Percentiles rank a stretch among this genome's conserved stretches.
Evolutionary conservation across 306 rosid species (phyloP).

Genomic region (Cicer bijugum): DNA sequence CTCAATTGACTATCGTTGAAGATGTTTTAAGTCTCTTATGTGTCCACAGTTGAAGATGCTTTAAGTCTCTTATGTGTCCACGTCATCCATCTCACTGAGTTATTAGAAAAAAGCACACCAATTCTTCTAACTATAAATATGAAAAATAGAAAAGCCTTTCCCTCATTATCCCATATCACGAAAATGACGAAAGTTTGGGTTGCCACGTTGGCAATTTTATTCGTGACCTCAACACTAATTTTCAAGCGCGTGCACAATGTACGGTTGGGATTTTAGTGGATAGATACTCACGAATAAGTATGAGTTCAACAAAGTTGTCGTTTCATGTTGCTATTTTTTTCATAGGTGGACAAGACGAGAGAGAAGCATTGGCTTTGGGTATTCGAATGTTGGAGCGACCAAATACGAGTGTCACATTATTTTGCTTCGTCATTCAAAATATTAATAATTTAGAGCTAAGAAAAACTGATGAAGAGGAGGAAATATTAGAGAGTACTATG

Average conservation of each 20-base stretch:
- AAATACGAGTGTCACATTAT: conserved; percentile 34
- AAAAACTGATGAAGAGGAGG: background rate
- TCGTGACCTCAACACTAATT: conserved; percentile 44
- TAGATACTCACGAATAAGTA: background rate
- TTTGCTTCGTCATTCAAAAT: conserved; percentile 14
- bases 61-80: conserved; percentile 17
- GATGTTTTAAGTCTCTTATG: background rate
- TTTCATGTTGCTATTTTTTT: conserved; percentile 47
- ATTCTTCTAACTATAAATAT: conserved; percentile 49
- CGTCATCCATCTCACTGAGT: conserved; percentile 51
- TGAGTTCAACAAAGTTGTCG: background rate
- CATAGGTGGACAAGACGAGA: conserved; percentile 60
- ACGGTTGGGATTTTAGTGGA: conserved; percentile 69
- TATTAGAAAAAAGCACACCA: conserved; percentile 46
- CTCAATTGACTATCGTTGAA: no score
- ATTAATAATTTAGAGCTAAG: background rate
- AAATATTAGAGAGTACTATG: conserved; percentile 15
- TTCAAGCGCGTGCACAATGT: conserved; percentile 44
- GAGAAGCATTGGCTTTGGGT: conserved; percentile 58
- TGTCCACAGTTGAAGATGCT: background rate
- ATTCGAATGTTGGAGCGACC: conserved; percentile 48
- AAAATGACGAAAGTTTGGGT: conserved; percentile 2
- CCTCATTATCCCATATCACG: conserved; percentile 55
- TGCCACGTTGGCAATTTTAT: background rate
- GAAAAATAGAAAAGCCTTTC: conserved; percentile 19